Percentiles rank a stretch among this genome's conserved stretches.
Conservation (phyloP, 352 stramenopile genomes). For the Pythium volutum region DNA sequence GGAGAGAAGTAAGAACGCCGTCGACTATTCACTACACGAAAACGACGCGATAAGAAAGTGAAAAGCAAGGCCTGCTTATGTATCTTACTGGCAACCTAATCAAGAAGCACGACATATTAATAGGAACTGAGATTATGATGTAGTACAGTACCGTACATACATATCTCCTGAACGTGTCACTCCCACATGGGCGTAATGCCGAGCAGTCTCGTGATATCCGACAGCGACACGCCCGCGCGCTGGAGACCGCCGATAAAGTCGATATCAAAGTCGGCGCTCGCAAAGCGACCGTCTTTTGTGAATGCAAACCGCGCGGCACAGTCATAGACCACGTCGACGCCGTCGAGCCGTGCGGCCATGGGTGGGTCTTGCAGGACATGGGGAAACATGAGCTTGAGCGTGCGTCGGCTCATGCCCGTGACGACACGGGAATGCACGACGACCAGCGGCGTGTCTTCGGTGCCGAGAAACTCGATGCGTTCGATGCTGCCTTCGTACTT, state of each 20-base stretch:
- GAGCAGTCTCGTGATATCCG: conserved; percentile 6
- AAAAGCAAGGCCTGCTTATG: too few species aligned
- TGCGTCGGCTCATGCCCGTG: not conserved
- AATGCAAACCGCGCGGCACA: conserved; percentile 5
- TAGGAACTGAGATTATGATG: too few species aligned
- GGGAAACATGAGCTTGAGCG: conserved; percentile 20
- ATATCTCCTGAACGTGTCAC: too few species aligned
- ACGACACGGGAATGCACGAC: conserved; percentile 10
- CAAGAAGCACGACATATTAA: too few species aligned
- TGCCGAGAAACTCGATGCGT: not conserved
- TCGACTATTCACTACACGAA: too few species aligned
- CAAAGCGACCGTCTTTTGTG: not conserved
- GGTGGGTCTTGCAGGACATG: not conserved
- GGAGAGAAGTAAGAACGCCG: too few species aligned
- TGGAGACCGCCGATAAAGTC: conserved; percentile 6
- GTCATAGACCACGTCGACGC: conserved; percentile 10
- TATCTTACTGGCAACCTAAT: too few species aligned
- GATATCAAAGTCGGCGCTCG: not conserved
- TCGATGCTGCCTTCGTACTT: conserved; percentile 4
- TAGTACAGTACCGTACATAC: too few species aligned
- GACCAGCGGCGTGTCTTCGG: conserved; percentile 3
- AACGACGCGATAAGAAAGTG: too few species aligned
- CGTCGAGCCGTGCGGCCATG: conserved; percentile 2
- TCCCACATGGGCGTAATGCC: conserved; percentile 1
- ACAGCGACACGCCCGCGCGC: conserved; percentile 4